Conservation (phyloP, 495 filamentous ascomycete species). For the Paragyromitra xinjiangensis region DNA sequence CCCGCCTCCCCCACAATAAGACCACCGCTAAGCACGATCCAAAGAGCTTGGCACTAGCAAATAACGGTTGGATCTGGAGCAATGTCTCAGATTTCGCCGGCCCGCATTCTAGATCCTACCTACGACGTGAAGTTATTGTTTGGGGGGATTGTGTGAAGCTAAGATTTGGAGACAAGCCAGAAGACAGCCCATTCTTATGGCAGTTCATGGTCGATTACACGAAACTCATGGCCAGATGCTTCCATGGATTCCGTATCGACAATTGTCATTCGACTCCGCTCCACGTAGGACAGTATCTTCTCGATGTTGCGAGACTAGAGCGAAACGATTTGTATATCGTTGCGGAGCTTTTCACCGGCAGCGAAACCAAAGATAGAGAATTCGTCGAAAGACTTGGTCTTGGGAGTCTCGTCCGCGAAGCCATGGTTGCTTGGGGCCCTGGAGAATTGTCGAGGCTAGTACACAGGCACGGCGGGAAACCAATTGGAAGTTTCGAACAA, state of each 20-base stretch:
- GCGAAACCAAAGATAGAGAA: constrained; percentile 92
- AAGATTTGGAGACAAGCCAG: constrained; percentile 79
- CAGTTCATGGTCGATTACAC: constrained; percentile 94
- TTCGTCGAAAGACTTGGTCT: constrained; percentile 93
- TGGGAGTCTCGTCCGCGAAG: constrained; percentile 90
- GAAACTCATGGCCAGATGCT: constrained; percentile 91
- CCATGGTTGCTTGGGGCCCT: constrained; percentile 98
- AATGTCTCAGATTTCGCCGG: constrained; percentile 94
- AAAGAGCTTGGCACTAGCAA: constrained; percentile 82
- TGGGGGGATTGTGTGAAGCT: constrained; percentile 99
- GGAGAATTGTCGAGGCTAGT: constrained; percentile 89
- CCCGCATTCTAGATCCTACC: constrained; percentile 83
- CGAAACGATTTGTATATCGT: constrained; percentile 89
- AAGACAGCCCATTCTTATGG: constrained; percentile 95
- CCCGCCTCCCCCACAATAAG: constrained; percentile 82
- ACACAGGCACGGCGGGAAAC: constrained; percentile 90
- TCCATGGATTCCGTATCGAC: constrained; percentile 94
- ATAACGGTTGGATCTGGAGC: constrained; percentile 99
- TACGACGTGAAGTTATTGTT: constrained; percentile 92
- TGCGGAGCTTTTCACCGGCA: constrained; percentile 95
- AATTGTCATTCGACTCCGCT: constrained; percentile 98
- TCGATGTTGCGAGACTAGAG: constrained; percentile 89
- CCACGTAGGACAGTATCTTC: constrained; percentile 88
- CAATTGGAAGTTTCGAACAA: constrained; percentile 94
- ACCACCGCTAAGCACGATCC: constrained; percentile 78